Evolutionary conservation across 495 filamentous ascomycete species (phyloP).

Genomic region (Neurospora africana): DNA sequence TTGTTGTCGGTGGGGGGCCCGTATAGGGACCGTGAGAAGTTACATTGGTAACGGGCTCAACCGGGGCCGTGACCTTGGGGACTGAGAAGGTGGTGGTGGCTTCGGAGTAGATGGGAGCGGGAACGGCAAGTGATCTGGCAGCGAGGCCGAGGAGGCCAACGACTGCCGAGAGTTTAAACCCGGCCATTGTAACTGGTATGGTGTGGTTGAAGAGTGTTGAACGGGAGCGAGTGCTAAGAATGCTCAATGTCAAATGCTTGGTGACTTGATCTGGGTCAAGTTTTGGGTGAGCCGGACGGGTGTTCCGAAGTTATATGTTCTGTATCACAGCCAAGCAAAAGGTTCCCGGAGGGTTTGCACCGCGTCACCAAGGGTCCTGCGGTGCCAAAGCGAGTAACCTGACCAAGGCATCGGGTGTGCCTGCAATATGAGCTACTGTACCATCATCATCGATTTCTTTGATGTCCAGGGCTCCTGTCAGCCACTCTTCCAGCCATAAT

Average conservation of each 20-base stretch:
- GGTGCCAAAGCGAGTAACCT: background rate
- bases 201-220: background rate
- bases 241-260: background rate
- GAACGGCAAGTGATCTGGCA: conserved; percentile 14
- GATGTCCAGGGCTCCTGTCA: background rate
- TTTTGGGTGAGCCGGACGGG: background rate
- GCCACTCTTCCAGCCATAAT: background rate
- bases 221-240: background rate
- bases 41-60: conserved; percentile 26
- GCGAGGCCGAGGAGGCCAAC: conserved; percentile 14
- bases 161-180: conserved; percentile 7
- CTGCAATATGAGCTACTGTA: background rate
- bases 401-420: background rate
- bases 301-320: background rate
- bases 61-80: conserved; percentile 11
- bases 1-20: conserved; percentile 48
- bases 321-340: background rate
- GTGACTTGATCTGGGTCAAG: background rate
- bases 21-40: conserved; percentile 46
- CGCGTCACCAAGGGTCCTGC: background rate
- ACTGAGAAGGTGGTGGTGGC: conserved; percentile 26
- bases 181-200: conserved; percentile 3
- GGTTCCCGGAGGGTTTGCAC: background rate
- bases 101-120: conserved; percentile 26
- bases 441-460: background rate